A percentile compares a stretch with the other conserved stretches of the same genome.
Evolutionary conservation across 441 rosid genomes (phyloP).

Genomic region (Arabidopsis hybrid): DNA sequence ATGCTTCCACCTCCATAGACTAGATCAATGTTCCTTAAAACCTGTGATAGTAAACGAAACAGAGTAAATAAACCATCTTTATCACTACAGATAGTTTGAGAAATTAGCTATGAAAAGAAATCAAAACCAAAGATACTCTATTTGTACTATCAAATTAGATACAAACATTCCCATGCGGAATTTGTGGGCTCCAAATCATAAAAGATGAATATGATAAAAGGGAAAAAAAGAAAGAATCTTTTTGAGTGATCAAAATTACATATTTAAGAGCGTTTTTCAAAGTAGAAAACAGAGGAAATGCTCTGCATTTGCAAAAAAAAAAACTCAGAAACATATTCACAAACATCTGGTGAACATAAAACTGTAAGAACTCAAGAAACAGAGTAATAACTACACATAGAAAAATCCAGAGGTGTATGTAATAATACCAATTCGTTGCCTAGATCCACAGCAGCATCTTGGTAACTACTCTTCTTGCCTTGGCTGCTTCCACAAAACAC

Average conservation of each 20-base stretch:
- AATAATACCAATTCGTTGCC: slow-evolving; percentile 61
- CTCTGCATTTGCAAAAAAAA: slow-evolving; percentile 9
- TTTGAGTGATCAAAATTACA: slow-evolving; percentile 15
- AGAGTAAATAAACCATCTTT: background rate
- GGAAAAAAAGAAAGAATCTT: background rate
- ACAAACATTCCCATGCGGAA: slow-evolving; percentile 29
- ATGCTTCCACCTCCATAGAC: slow-evolving; percentile 79
- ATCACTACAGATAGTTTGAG: background rate
- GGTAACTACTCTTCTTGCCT: slow-evolving; percentile 59
- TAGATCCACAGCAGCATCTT: slow-evolving; percentile 66
- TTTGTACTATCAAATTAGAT: background rate
- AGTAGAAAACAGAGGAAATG: slow-evolving; percentile 31
- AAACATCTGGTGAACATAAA: slow-evolving; percentile 40
- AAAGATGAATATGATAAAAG: slow-evolving; percentile 17
- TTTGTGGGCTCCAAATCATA: slow-evolving; percentile 34
- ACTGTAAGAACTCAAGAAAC: background rate
- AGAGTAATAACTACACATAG: background rate
- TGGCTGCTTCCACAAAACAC: slow-evolving; percentile 72
- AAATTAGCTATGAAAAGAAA: slow-evolving; percentile 5
- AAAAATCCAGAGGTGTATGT: background rate
- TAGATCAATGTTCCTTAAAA: slow-evolving; percentile 60
- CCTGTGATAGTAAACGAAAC: slow-evolving; percentile 40
- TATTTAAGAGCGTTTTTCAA: background rate
- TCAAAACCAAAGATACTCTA: slow-evolving; percentile 6
- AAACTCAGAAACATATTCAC: slow-evolving; percentile 33